phyloP scores from a whole-genome alignment of 2,329 filamentous ascomycete species.

The Hymenoscyphus salicellus region DNA sequence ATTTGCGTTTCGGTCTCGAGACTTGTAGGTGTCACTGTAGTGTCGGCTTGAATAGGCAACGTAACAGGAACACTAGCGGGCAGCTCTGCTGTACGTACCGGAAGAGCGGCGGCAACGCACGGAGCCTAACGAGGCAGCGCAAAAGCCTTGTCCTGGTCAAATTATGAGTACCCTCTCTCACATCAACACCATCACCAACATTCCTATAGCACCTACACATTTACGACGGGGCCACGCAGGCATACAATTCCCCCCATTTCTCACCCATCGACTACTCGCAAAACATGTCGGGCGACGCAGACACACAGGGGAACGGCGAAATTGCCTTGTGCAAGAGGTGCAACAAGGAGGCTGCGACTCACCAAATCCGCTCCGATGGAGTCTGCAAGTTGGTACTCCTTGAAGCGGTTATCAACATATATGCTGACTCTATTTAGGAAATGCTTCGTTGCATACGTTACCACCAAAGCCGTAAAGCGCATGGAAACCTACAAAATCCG shows the following conservation, averaged over 20 bases:
- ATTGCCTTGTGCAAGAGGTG: constrained; percentile 33
- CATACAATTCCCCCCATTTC: too few relatives aligned
- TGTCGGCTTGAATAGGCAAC: constrained; percentile 20
- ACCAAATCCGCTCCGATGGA: constrained; percentile 34
- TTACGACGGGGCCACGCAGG: background rate
- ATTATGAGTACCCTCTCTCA: background rate
- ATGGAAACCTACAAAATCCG: constrained; percentile 62
- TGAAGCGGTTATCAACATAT: constrained; percentile 11
- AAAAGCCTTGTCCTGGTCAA: constrained; percentile 17
- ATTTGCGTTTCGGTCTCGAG: background rate
- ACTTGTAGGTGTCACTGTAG: background rate
- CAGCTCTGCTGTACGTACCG: too few relatives aligned
- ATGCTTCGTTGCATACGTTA: constrained; percentile 77
- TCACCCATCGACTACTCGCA: background rate
- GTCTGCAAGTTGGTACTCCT: constrained; percentile 34
- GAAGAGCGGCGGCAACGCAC: constrained; percentile 2
- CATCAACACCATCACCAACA: background rate
- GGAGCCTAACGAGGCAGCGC: constrained; percentile 7
- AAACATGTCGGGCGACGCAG: background rate
- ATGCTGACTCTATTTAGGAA: constrained; percentile 44
- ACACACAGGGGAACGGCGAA: background rate
- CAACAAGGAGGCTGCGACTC: constrained; percentile 28
- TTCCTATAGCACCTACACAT: background rate
- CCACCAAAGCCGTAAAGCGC: constrained; percentile 76
- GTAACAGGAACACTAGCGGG: constrained; percentile 15